These are phyloP conservation scores for Phytophthora citrophthora DNA, from an alignment of 352 stramenopile species.

Conservation along the genomic window DNA sequence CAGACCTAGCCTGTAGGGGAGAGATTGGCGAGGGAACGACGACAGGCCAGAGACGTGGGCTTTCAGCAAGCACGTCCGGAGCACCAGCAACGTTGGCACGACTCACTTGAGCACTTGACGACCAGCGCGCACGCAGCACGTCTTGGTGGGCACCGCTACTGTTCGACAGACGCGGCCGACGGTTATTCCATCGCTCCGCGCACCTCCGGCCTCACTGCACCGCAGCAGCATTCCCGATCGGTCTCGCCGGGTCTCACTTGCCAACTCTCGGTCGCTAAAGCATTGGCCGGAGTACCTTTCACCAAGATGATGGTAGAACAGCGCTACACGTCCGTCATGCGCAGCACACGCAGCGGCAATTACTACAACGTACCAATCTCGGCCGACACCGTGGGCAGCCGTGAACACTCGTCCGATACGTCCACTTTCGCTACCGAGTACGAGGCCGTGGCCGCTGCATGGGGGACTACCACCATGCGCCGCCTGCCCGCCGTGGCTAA, in stretches of 20 bases:
- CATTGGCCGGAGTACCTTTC: slow-evolving; percentile 21
- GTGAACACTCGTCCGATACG: slow-evolving; percentile 22
- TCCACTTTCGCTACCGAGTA: slow-evolving; percentile 30
- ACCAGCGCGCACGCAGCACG: slow-evolving; percentile 24
- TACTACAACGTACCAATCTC: slow-evolving; percentile 65
- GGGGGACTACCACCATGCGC: slow-evolving; percentile 51
- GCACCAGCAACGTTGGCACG: slow-evolving; percentile 16
- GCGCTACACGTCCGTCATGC: slow-evolving; percentile 57
- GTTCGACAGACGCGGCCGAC: slow-evolving; percentile 24
- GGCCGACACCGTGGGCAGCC: slow-evolving; percentile 19
- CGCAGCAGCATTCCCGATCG: background rate
- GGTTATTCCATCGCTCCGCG: slow-evolving; percentile 9
- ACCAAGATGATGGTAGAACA: slow-evolving; percentile 48
- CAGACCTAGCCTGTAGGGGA: slow-evolving; percentile 31
- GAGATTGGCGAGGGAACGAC: slow-evolving; percentile 17
- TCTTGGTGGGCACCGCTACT: slow-evolving; percentile 25
- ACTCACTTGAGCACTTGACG: slow-evolving; percentile 40
- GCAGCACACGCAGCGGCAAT: slow-evolving; percentile 63
- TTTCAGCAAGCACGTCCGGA: slow-evolving; percentile 7
- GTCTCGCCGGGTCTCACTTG: slow-evolving; percentile 22
- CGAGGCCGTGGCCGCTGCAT: slow-evolving; percentile 41
- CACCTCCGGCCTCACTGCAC: slow-evolving; percentile 15
- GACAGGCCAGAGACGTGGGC: slow-evolving; percentile 15
- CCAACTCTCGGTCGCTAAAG: slow-evolving; percentile 16
- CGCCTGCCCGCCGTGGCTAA: slow-evolving; percentile 37